These are phyloP conservation scores for Flaveria floridana DNA, from an alignment of 140 eudicot species.

Conservation along the genomic window DNA sequence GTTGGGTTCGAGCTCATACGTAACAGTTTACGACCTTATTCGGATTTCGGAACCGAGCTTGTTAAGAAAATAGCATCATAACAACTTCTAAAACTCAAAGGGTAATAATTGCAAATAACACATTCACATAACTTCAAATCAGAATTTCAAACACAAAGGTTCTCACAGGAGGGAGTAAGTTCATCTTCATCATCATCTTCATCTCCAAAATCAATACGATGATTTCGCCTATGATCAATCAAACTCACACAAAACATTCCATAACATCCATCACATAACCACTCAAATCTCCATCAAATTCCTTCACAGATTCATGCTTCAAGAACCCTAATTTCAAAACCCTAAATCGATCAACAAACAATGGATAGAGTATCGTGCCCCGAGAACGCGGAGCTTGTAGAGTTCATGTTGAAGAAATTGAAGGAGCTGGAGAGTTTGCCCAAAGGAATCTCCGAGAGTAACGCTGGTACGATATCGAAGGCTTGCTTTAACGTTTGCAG, in stretches of 20 bases:
- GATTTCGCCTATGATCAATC: conserved; percentile 3
- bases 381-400: conserved; percentile 58
- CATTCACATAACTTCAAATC: neutral
- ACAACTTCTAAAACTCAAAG: neutral
- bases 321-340: conserved; percentile 21
- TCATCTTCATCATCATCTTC: neutral
- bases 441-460: conserved; percentile 57
- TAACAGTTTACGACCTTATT: too few species aligned
- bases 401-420: conserved; percentile 53
- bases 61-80: neutral
- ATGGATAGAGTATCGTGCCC: conserved; percentile 48
- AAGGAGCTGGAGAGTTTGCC: conserved; percentile 54
- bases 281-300: neutral
- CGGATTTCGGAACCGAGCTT: too few species aligned
- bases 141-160: neutral
- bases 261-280: neutral
- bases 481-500: conserved; percentile 56
- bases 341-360: conserved; percentile 27
- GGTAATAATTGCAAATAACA: neutral
- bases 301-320: neutral
- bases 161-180: neutral
- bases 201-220: neutral
- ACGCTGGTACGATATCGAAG: conserved; percentile 42
- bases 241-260: neutral
- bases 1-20: too few species aligned